Evolutionary conservation across 2,329 filamentous ascomycete species (phyloP).

Genomic region (Pseudofabraea citricarpa): DNA sequence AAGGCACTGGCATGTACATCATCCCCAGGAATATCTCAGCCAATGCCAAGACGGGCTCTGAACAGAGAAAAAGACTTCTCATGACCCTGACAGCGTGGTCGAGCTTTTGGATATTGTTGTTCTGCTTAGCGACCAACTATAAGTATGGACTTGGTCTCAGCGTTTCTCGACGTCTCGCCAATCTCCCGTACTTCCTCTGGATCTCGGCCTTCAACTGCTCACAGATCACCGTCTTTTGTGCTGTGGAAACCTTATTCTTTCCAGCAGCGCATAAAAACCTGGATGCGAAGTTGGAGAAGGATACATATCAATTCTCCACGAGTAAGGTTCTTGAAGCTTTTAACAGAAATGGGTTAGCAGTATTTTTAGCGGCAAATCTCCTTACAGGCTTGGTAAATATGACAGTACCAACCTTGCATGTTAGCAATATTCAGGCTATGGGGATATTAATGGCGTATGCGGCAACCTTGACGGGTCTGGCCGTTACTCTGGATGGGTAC

Average conservation of each 20-base stretch:
- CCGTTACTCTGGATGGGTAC: constrained; percentile 59
- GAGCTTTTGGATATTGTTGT: constrained; percentile 64
- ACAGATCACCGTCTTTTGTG: constrained; percentile 75
- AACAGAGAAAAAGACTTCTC: constrained; percentile 54
- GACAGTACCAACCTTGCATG: constrained; percentile 75
- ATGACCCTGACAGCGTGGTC: constrained; percentile 61
- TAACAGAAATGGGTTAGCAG: constrained; percentile 79
- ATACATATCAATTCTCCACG: constrained; percentile 64
- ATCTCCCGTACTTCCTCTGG: constrained; percentile 91
- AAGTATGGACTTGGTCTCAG: constrained; percentile 65
- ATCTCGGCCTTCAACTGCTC: constrained; percentile 83
- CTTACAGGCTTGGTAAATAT: constrained; percentile 87
- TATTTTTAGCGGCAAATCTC: constrained; percentile 86
- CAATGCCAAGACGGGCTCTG: constrained; percentile 35
- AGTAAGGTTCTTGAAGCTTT: constrained; percentile 77
- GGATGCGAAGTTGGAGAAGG: constrained; percentile 51
- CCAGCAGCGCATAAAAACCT: constrained; percentile 60
- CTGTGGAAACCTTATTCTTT: constrained; percentile 75
- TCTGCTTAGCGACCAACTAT: constrained; percentile 63
- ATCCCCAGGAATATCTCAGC: constrained; percentile 55
- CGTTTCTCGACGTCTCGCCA: constrained; percentile 86
- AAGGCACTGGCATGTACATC: constrained; percentile 75
- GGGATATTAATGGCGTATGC: constrained; percentile 71
- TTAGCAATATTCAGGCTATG: constrained; percentile 61
- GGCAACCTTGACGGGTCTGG: constrained; percentile 59